Percentiles rank a stretch among this genome's conserved stretches.
Evolutionary conservation across 306 rosid genomes (phyloP).

Genomic region (Cucurbita ficifolia): DNA sequence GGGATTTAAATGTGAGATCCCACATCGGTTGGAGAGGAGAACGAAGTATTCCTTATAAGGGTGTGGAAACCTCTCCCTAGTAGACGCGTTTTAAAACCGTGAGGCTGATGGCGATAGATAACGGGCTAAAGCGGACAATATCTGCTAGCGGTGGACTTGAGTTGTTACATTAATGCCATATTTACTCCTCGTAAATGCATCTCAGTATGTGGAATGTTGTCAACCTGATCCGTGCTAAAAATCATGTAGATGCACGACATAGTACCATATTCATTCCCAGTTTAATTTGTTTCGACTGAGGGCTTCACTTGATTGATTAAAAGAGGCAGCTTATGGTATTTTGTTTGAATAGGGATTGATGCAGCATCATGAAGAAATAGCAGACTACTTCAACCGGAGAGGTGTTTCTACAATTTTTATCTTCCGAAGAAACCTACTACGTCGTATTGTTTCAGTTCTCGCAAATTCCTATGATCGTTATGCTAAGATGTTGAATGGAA

Average conservation of each 20-base stretch:
- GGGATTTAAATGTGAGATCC: neutral
- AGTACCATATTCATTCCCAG: too few species aligned
- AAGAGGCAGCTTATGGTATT: constrained; percentile 10
- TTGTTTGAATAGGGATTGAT: constrained; percentile 54
- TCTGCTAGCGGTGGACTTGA: too few species aligned
- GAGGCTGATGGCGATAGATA: too few species aligned
- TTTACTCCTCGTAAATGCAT: neutral
- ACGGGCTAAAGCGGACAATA: too few species aligned
- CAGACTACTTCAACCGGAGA: constrained; percentile 58
- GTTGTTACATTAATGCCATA: too few species aligned
- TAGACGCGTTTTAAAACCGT: too few species aligned
- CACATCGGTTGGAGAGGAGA: too few species aligned
- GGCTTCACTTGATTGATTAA: neutral
- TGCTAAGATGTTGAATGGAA: constrained; percentile 87
- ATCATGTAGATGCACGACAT: too few species aligned
- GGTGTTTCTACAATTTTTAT: constrained; percentile 72
- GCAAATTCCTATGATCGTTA: constrained; percentile 86
- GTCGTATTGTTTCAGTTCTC: constrained; percentile 64
- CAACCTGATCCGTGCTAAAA: neutral
- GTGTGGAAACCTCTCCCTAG: too few species aligned
- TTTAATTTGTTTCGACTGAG: neutral
- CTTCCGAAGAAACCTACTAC: constrained; percentile 63
- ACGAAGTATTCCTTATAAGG: too few species aligned
- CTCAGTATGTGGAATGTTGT: neutral
- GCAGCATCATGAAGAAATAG: constrained; percentile 65